Base-by-base conservation (phyloP, 2,329 filamentous ascomycete genomes). In the Alternaria brassicae region DNA sequence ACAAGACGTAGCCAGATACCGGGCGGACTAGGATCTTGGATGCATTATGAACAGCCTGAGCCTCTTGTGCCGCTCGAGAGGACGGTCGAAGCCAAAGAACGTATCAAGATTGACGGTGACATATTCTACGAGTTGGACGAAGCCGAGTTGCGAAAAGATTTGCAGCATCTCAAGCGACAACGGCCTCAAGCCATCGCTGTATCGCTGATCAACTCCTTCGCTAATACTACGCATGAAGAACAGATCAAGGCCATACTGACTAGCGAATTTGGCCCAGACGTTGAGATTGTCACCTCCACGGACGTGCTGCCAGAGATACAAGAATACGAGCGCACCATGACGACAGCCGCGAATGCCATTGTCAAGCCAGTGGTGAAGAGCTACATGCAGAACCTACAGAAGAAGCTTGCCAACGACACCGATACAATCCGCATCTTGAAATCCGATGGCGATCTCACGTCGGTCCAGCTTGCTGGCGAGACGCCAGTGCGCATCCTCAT, bases 1-100 rank as follows among this genome's bases (percentile, higher is more conserved):
- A 71, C 82, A 10, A 73, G 82, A 8, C 74, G 82, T 25, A 82
- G 80, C 19, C 81, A 84, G 55, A 84, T 84, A n/a, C 82, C 82
- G 0, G 82, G 82, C 3, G 81, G 81, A 3, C 68, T 84, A 9
- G 82, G 81, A 1, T 81, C 80, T 10, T 84, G 82, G 82, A 77
- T 84, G 58, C 79, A 81, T 51, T 84, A 77, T 61, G 72, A 77
- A 0, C 80, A 81, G 3, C 82, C 82, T 0, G 77, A 82, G 30
- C 82, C 82, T 1, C 75, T 83, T 13, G 81, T 84, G 3, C 81
- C 82, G 1, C 71, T 83, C 2, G 82, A 84, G 65, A 69, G 79
- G 2, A 82, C 82, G 0, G 77, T 83, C 1, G 77, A 83, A 65
- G 81, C 78, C 34, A 72, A 68, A 4, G 81, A 82, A 62, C 75